Percentiles rank a stretch among this genome's conserved stretches.
phyloP scores from a whole-genome alignment of 129 eudicot genomes.

The Chrysanthemum seticuspe region DNA sequence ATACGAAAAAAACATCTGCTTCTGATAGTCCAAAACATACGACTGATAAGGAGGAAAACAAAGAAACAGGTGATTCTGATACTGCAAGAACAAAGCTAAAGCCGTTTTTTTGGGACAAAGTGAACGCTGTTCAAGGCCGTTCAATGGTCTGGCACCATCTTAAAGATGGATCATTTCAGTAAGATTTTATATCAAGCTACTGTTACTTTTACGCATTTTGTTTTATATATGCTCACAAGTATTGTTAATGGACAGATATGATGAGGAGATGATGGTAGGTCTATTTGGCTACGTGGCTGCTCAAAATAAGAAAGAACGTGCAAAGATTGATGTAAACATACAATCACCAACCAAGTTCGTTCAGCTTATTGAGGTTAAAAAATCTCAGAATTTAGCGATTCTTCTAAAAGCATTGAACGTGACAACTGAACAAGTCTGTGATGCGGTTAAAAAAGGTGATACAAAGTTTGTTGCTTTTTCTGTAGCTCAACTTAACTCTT shows the following conservation, averaged over 20 bases:
- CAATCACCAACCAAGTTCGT: slow-evolving; percentile 45
- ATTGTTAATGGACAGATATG: slow-evolving; percentile 41
- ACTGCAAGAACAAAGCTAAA: slow-evolving; percentile 54
- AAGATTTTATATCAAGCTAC: slow-evolving; percentile 24
- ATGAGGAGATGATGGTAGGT: slow-evolving; percentile 83
- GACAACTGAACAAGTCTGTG: slow-evolving; percentile 79
- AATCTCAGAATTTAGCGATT: slow-evolving; percentile 80
- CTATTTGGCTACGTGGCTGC: slow-evolving; percentile 59
- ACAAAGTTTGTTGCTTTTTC: background rate
- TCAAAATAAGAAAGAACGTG: slow-evolving; percentile 37
- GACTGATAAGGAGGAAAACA: slow-evolving; percentile 22
- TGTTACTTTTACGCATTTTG: background rate
- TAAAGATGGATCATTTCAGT: slow-evolving; percentile 79
- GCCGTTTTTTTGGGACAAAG: slow-evolving; percentile 94
- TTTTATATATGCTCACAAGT: slow-evolving; percentile 5
- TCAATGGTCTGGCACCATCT: slow-evolving; percentile 94
- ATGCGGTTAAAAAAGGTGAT: slow-evolving; percentile 75
- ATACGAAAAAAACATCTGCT: slow-evolving; percentile 32
- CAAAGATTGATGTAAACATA: slow-evolving; percentile 36
- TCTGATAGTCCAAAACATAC: slow-evolving; percentile 32
- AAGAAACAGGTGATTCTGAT: slow-evolving; percentile 35
- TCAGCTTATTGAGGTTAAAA: slow-evolving; percentile 72
- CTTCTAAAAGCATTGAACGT: slow-evolving; percentile 78
- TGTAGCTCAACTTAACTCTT: background rate
- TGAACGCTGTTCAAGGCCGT: slow-evolving; percentile 63